Base-by-base conservation (phyloP, 2,329 filamentous ascomycete species). In the Aspergillus costaricaensis region DNA sequence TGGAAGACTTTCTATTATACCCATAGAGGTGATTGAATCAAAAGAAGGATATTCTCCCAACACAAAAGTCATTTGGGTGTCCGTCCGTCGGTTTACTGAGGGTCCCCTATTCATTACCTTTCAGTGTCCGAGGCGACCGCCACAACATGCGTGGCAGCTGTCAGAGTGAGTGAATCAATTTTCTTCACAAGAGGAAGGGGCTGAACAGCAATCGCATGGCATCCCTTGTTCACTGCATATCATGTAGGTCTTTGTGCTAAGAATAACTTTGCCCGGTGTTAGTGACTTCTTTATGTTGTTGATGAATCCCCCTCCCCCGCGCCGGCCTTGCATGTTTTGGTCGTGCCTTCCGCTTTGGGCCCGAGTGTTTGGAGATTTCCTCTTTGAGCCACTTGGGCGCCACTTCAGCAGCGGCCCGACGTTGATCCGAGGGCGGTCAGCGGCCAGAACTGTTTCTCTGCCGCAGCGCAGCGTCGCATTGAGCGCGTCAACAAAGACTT, bases 331-430 rank as follows among this genome's bases (percentile, higher is more conserved):
- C 51, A 60, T 67, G 67, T 68, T 66, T 64, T 62, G 63, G 52
- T 67, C 62, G 58, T 58, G 25, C 58, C 56, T 67, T 60, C 65
- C 55, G 27, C 27, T 67, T 68, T 50, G 12, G 64, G 64, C 49
- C 36, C 38, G 25, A 65, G 69, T 76, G 74, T 76, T 76, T 72
- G 62, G 63, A 58, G 59, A 68, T 72, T 76, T 61, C 74, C 67
- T 38, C 9, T 69, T 75, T 52, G 2, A 63, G 70, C 5, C 17
- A 15, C 21, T 10, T 2, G 5, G 9, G 43, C 61, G 50, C 39
- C 41, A 41, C 50, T 65, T 61, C 65, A 19, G 64, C 63, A 65
- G 59, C 63, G 71, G 71, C 70, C 67, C 12, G 74, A 71, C 23
- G 19, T 62, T 66, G 59, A 62, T 71, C 70, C 72, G 72, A 53